Base-by-base conservation (phyloP, 441 rosid species). In the Gossypium lobatum region DNA sequence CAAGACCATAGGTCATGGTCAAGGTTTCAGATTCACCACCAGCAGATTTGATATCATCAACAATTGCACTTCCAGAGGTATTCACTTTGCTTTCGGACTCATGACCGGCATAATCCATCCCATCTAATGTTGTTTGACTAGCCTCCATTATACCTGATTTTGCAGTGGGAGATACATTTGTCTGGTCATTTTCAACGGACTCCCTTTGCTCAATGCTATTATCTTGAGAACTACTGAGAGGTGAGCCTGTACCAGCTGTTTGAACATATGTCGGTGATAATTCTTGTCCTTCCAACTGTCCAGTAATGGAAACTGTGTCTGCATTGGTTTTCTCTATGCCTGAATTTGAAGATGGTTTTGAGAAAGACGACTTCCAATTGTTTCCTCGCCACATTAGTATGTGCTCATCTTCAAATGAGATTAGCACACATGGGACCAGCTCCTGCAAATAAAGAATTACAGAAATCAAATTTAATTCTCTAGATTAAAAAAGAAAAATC, bases 301-400 rank as follows among this genome's bases (percentile, higher is more conserved):
- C 77, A 1, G 73, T 74, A 23, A n/a, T 18, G 23, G 75, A 58
- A 74, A 67, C 20, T 26, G 81, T 75, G 77, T 25, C 37, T 70
- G 78, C 83, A 45, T 64, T 76, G 53, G 58, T 76, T 67, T 70
- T 80, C 70, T 77, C 55, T 6, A 34, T 2, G 42, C 34, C 20
- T 2, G 65, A 39, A 63, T 74, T 65, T 17, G 26, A 23, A 31
- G 77, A 79, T 1, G 82, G 80, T 70, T 70, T 80, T 62, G 77
- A 37, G 59, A 87, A 77, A 59, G 86, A 82, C 8, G 93, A 81
- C 78, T 88, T 84, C 93, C 97, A 92, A 54, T 91, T 85, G 73
- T 26, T 84, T 78, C 98, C 97, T 74, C 97, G 86, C 97, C 96
- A 95, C 59, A 91, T 78, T 52, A 95, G 94, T 78, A 92, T 85